Percentiles rank a stretch among this genome's conserved stretches.
These are phyloP conservation scores for Penicillium riverlandense DNA, from an alignment of 495 filamentous ascomycete species.

Conservation along the genomic window DNA sequence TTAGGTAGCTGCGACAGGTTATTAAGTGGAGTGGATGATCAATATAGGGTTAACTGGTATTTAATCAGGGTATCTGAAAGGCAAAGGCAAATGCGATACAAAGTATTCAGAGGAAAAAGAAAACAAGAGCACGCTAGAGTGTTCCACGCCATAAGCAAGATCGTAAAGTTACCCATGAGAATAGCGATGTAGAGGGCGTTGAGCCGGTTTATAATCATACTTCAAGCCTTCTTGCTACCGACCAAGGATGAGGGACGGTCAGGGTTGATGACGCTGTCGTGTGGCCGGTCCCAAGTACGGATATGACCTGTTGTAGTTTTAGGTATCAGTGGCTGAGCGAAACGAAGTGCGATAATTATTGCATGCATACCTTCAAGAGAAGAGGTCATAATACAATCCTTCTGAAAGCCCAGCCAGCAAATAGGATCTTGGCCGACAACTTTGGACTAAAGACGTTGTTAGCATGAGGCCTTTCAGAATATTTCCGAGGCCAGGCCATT, in stretches of 20 bases:
- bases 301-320: conserved; percentile 60
- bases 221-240: too few relatives aligned
- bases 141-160: conserved; percentile 6
- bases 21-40: too few relatives aligned
- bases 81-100: too few relatives aligned
- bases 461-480: not conserved
- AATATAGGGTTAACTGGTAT: too few relatives aligned
- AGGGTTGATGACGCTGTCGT: conserved; percentile 41
- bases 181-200: too few relatives aligned
- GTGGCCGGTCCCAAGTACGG: conserved; percentile 78
- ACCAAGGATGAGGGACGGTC: not conserved
- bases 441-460: conserved; percentile 55
- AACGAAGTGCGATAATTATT: not conserved
- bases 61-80: too few relatives aligned
- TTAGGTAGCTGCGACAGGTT: too few relatives aligned
- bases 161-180: too few relatives aligned
- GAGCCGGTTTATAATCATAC: too few relatives aligned
- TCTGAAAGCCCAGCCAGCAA: conserved; percentile 83
- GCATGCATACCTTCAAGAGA: conserved; percentile 67
- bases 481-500: too few relatives aligned
- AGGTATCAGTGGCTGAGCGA: not conserved
- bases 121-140: not conserved
- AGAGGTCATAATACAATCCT: conserved; percentile 85
- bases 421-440: conserved; percentile 77
- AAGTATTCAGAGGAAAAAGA: too few relatives aligned